Base-by-base conservation (phyloP, 805 yeast species). In the Saccharomyces mikatae region DNA sequence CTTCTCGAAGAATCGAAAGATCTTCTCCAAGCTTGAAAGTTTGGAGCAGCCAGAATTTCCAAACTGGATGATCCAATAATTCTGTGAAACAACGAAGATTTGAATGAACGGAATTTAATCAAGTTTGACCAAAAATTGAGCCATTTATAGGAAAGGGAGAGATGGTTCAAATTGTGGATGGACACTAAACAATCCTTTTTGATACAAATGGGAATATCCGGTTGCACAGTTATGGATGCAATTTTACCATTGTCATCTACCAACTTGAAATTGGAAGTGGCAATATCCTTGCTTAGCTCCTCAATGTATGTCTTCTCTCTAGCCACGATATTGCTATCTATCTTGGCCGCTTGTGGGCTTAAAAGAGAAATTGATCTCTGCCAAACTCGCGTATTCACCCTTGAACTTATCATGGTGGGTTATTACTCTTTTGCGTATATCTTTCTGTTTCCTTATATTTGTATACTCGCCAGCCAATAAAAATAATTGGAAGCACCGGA, bases 141-240 rank as follows among this genome's bases (percentile, higher is more conserved):
- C 62, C 64, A 60, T 47, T 62, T 62, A 47, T 61, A 60, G 10
- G 63, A 54, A 46, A 63, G 52, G 14, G 59, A 46, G n/a, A 62
- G 52, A 6, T 10, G 29, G 31, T 49, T 50, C 27, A 52, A 54
- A 32, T 61, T 60, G 48, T 60, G 62, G 4, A 68, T 48, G 4
- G 70, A 64, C 2, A 67, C 60, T 14, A 68, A 29, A 52, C 68
- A 67, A 21, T 66, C 66, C 47, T 63, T 62, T 17, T 65, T 56
- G 13, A 68, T 61, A 31, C 58, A 64, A 13, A 68, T 52, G 9
- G 66, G 59, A 11, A 59, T 51, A 22, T 60, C 53, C 2, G 63
- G 55, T 10, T 65, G 63, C 5, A 64, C 49, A 21, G 57, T 51
- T 9, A 62, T 31, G 1, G 67, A 60, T 3, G 67, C 66, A 52